Conservation (phyloP, 257 asterid genomes). For the Euphrasia confusa region DNA sequence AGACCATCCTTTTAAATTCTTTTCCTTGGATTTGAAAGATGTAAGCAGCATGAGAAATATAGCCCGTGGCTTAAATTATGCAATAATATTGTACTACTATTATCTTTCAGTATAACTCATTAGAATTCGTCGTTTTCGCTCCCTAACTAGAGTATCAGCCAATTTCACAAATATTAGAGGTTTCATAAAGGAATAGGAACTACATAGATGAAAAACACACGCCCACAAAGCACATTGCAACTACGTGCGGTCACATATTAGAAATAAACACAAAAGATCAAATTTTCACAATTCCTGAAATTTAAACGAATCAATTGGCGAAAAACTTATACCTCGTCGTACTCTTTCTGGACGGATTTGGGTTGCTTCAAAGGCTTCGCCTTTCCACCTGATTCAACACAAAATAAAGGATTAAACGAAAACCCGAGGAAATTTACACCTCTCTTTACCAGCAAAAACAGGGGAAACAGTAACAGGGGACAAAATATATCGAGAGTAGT, state of each 20-base stretch:
- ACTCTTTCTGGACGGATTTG: slow-evolving; percentile 53
- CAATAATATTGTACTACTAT: too few relatives aligned
- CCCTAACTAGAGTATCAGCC: background rate
- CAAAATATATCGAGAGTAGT: background rate
- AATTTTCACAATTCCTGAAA: background rate
- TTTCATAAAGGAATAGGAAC: too few relatives aligned
- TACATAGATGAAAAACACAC: background rate
- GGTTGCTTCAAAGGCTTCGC: slow-evolving; percentile 70
- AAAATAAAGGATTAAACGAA: background rate
- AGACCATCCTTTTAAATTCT: background rate
- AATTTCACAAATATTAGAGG: slow-evolving; percentile 1
- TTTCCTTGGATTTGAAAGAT: background rate
- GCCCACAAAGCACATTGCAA: background rate
- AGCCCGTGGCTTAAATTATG: background rate
- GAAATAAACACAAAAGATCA: too few relatives aligned
- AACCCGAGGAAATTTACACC: slow-evolving; percentile 19
- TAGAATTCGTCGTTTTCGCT: background rate
- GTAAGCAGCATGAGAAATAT: background rate
- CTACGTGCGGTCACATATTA: too few relatives aligned
- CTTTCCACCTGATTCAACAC: slow-evolving; percentile 48
- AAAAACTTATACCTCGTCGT: slow-evolving; percentile 44
- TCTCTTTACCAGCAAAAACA: background rate
- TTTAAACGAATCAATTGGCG: slow-evolving; percentile 1
- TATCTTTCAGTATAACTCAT: too few relatives aligned
- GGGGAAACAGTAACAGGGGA: background rate